phyloP scores from a whole-genome alignment of 495 filamentous ascomycete genomes.

The Penicillium bialowiezense region DNA sequence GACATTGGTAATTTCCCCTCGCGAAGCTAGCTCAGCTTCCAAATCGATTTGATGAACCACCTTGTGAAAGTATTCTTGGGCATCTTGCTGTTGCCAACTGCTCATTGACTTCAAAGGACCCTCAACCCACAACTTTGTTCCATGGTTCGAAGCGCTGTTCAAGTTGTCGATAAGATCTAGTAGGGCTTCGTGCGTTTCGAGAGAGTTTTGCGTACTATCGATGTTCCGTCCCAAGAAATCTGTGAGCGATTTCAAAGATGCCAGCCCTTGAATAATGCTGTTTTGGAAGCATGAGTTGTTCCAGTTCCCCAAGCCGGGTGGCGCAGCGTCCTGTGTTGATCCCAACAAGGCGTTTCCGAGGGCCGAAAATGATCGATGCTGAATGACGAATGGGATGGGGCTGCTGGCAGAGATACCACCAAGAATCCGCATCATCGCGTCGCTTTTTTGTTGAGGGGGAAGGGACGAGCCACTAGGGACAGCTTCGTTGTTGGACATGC shows the following conservation, averaged over 20 bases:
- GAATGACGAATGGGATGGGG: conserved; percentile 49
- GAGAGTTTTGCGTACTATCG: conserved; percentile 30
- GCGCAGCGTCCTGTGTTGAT: conserved; percentile 37
- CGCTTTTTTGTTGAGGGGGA: conserved; percentile 53
- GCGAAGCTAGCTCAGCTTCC: conserved; percentile 56
- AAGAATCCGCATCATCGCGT: conserved; percentile 63
- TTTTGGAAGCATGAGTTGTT: conserved; percentile 98
- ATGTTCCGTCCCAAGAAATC: conserved; percentile 50
- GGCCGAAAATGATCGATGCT: conserved; percentile 40
- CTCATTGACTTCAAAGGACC: conserved; percentile 78
- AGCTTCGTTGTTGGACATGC: conserved; percentile 25
- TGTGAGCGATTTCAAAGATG: conserved; percentile 66
- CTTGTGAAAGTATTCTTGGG: conserved; percentile 95
- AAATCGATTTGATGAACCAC: conserved; percentile 83
- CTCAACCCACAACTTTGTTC: conserved; percentile 73
- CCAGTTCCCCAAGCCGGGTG: conserved; percentile 82
- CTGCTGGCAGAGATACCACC: conserved; percentile 60
- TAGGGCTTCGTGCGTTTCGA: conserved; percentile 56
- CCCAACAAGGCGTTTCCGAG: conserved; percentile 42
- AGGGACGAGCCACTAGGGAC: conserved; percentile 14
- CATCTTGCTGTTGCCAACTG: conserved; percentile 95
- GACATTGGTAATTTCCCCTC: conserved; percentile 36
- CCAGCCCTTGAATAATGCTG: conserved; percentile 84
- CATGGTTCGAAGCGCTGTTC: conserved; percentile 63
- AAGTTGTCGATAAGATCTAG: conserved; percentile 62